Conservation (phyloP, 2,329 filamentous ascomycete species). For the Hymenoscyphus fraxineus region DNA sequence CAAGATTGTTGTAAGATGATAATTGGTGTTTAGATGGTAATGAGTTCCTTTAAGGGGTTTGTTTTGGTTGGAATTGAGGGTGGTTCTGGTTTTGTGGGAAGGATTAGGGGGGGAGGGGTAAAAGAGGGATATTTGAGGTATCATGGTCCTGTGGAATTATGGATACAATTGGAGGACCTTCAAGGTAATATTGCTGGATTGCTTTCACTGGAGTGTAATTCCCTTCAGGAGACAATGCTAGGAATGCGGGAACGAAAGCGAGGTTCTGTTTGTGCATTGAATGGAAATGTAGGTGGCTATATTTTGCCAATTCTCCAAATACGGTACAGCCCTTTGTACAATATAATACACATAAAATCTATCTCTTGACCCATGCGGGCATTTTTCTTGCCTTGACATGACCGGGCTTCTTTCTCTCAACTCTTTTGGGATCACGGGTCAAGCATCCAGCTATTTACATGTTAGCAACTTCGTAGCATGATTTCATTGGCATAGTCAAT, state of each 20-base stretch:
- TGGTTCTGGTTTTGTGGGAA: no score
- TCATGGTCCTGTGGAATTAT: no score
- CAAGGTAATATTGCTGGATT: background rate
- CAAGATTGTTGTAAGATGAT: no score
- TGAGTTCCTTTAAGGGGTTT: no score
- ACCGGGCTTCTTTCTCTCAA: constrained; percentile 98
- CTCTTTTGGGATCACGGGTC: constrained; percentile 82
- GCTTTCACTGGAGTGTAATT: background rate
- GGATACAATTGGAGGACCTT: no score
- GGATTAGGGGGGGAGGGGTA: no score
- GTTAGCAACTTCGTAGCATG: constrained; percentile 24
- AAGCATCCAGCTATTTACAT: constrained; percentile 74
- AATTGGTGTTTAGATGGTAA: no score
- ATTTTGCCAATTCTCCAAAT: constrained; percentile 4
- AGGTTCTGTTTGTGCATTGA: background rate
- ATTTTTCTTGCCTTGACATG: constrained; percentile 96
- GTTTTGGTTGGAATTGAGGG: no score
- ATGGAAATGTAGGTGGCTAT: background rate
- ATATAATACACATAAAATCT: constrained; percentile 29
- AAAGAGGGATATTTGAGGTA: no score
- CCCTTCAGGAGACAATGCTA: background rate
- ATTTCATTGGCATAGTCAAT: background rate
- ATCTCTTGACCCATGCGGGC: constrained; percentile 90
- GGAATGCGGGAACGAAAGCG: background rate
- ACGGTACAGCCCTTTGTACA: constrained; percentile 21